A percentile compares a stretch with the other conserved stretches of the same genome.
These are phyloP conservation scores for Scheffersomyces segobiensis DNA, from an alignment of 1,139 yeast species.

Conservation along the genomic window DNA sequence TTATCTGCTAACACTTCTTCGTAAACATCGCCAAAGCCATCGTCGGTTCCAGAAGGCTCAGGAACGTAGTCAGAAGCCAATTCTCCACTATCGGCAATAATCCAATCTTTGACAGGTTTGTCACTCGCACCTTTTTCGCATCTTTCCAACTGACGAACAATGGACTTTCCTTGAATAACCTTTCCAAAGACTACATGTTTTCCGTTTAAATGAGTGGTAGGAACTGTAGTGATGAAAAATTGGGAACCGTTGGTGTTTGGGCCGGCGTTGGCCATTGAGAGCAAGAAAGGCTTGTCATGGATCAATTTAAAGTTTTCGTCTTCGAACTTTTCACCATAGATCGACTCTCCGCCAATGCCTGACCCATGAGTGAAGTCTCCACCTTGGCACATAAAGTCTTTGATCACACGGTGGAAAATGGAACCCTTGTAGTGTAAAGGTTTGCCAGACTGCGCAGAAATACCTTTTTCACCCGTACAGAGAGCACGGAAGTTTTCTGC, in stretches of 20 bases:
- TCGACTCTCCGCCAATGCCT: constrained; percentile 95
- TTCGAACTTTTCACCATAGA: constrained; percentile 92
- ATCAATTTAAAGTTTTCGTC: constrained; percentile 81
- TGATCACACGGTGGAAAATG: constrained; percentile 88
- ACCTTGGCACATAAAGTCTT: constrained; percentile 91
- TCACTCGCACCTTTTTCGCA: constrained; percentile 63
- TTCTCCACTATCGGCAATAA: constrained; percentile 79
- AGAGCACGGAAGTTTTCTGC: constrained; percentile 90
- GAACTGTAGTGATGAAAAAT: constrained; percentile 85
- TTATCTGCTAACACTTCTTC: constrained; percentile 80
- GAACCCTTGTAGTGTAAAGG: constrained; percentile 78
- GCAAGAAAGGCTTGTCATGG: constrained; percentile 82
- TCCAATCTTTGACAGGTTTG: constrained; percentile 64
- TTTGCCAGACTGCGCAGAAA: constrained; percentile 55
- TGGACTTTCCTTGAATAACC: constrained; percentile 77
- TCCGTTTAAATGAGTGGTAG: constrained; percentile 84
- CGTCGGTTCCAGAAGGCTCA: constrained; percentile 48
- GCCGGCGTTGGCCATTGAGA: constrained; percentile 97
- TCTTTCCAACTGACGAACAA: constrained; percentile 77
- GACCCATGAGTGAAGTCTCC: constrained; percentile 91
- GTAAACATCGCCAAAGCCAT: constrained; percentile 82
- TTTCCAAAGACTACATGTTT: constrained; percentile 97
- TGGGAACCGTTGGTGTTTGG: constrained; percentile 96
- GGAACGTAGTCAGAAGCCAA: constrained; percentile 60
- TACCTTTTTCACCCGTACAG: constrained; percentile 88